Conservation (phyloP, 2,329 filamentous ascomycete genomes). For the Ceratocystis lukuohia region DNA sequence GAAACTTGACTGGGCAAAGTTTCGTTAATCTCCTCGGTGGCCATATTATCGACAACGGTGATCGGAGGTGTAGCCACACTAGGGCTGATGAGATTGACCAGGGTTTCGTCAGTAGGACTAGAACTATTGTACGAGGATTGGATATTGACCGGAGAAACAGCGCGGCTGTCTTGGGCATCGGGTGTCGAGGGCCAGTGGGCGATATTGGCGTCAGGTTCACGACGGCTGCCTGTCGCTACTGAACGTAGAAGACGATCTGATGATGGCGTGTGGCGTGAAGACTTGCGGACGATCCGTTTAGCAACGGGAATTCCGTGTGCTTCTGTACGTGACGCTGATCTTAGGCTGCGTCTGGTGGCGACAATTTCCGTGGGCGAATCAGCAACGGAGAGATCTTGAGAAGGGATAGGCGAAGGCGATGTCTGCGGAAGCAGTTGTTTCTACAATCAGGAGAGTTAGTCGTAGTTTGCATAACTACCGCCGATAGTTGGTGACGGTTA, state of each 20-base stretch:
- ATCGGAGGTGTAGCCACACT: slow-evolving; percentile 63
- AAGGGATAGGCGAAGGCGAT: background rate
- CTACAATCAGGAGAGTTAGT: background rate
- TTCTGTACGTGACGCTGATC: slow-evolving; percentile 8
- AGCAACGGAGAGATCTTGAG: background rate
- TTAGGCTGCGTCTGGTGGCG: background rate
- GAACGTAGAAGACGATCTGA: slow-evolving; percentile 15
- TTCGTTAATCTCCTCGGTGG: slow-evolving; percentile 48
- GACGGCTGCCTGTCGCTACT: background rate
- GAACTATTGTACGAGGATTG: slow-evolving; percentile 34
- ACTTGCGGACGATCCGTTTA: background rate
- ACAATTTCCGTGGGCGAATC: slow-evolving; percentile 7
- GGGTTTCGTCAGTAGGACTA: slow-evolving; percentile 42
- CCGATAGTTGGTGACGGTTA: too few species aligned
- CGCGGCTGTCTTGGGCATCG: slow-evolving; percentile 7
- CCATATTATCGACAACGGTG: slow-evolving; percentile 27
- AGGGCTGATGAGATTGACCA: slow-evolving; percentile 47
- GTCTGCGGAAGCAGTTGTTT: slow-evolving; percentile 4
- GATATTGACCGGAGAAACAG: slow-evolving; percentile 7
- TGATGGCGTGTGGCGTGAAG: slow-evolving; percentile 8
- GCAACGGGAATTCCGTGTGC: background rate
- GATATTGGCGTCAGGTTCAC: background rate
- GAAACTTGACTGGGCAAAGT: slow-evolving; percentile 29
- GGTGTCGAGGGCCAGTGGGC: slow-evolving; percentile 12
- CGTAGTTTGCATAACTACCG: background rate